Conservation (phyloP, 352 stramenopile genomes). For the Globisporangium alternatum region DNA sequence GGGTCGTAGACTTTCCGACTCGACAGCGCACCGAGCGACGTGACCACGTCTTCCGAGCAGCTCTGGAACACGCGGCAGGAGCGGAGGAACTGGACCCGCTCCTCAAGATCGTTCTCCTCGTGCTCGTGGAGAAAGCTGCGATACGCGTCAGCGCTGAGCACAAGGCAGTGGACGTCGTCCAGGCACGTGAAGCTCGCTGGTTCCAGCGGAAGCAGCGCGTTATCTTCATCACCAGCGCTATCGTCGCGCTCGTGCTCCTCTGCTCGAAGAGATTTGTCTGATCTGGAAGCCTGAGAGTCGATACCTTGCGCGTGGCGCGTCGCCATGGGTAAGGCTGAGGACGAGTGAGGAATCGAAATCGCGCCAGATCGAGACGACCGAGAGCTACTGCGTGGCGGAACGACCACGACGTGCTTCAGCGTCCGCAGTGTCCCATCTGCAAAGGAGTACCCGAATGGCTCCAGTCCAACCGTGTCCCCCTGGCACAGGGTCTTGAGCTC, state of each 20-base stretch:
- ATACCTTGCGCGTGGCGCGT: not conserved
- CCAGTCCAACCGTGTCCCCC: conserved; percentile 51
- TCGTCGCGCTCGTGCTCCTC: not conserved
- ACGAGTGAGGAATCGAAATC: not conserved
- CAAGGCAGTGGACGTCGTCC: conserved; percentile 52
- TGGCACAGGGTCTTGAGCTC: conserved; percentile 58
- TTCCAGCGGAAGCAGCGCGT: conserved; percentile 21
- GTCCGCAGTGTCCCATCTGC: conserved; percentile 34
- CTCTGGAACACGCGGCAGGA: conserved; percentile 63
- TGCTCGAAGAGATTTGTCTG: not conserved
- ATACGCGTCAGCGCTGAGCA: conserved; percentile 47
- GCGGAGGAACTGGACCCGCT: conserved; percentile 51
- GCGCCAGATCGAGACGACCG: not conserved
- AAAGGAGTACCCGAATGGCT: conserved; percentile 38
- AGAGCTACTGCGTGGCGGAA: not conserved
- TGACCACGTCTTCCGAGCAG: conserved; percentile 49
- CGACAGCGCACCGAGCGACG: conserved; percentile 41
- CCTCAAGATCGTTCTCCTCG: conserved; percentile 40
- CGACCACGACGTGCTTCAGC: conserved; percentile 13
- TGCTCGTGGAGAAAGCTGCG: conserved; percentile 45
- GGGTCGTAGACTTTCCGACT: conserved; percentile 55
- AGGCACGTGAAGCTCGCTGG: conserved; percentile 47
- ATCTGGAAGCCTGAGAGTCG: not conserved
- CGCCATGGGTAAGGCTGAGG: not conserved
- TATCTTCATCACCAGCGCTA: not conserved